phyloP scores from a whole-genome alignment of 805 yeast species.

The Metschnikowia borealis region DNA sequence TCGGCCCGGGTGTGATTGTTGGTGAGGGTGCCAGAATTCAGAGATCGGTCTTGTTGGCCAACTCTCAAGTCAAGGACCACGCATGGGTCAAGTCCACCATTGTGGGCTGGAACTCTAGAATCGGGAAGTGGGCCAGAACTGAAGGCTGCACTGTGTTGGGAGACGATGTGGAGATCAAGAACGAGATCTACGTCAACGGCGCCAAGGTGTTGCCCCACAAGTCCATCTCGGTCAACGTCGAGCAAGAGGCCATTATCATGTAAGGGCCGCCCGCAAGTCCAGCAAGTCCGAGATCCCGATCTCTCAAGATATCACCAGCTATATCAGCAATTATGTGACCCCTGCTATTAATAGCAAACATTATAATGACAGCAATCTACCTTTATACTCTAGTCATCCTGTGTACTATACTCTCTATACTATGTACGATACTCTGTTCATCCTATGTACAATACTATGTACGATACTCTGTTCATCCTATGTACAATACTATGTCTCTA shows the following conservation, averaged over 20 bases:
- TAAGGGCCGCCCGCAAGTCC: constrained; percentile 30
- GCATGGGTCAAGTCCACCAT: constrained; percentile 97
- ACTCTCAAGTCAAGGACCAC: constrained; percentile 92
- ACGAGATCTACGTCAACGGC: constrained; percentile 98
- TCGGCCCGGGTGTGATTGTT: constrained; percentile 92
- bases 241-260: constrained; percentile 98
- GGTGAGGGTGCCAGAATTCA: constrained; percentile 99
- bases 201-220: constrained; percentile 99
- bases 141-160: constrained; percentile 98
- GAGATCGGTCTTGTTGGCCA: constrained; percentile 87
- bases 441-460: not conserved
- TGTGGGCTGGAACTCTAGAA: constrained; percentile 98
- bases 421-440: not conserved
- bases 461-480: not conserved
- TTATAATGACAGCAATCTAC: not conserved
- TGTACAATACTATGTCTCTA: not conserved
- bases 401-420: not conserved
- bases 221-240: constrained; percentile 92
- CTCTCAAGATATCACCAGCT: too few species aligned
- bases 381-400: not conserved
- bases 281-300: too few species aligned
- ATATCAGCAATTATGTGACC: too few species aligned
- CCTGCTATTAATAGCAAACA: not conserved
- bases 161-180: constrained; percentile 97
- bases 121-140: constrained; percentile 98